phyloP scores from a whole-genome alignment of 2,329 filamentous ascomycete genomes.

The Venturia effusa region DNA sequence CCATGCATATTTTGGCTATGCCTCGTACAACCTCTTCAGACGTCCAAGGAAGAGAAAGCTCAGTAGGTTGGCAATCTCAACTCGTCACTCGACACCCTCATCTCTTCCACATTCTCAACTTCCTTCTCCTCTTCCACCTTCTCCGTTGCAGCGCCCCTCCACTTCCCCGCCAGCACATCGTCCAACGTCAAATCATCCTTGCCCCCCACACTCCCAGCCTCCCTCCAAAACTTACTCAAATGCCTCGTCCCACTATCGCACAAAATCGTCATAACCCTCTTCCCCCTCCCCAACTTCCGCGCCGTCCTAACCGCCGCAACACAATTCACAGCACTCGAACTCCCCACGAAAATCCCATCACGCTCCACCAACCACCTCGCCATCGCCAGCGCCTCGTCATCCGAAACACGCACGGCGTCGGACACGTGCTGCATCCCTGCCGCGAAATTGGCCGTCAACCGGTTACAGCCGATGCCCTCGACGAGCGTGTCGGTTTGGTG shows the following conservation, averaged over 20 bases:
- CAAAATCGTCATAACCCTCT: constrained; percentile 66
- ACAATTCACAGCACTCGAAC: constrained; percentile 94
- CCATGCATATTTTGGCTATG: not conserved
- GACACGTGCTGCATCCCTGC: constrained; percentile 76
- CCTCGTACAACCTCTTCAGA: not conserved
- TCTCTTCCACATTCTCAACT: not conserved
- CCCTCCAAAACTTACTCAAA: constrained; percentile 76
- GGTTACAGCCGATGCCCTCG: constrained; percentile 91
- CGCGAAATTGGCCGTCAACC: constrained; percentile 89
- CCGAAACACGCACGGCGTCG: constrained; percentile 79
- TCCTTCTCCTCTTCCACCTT: not conserved
- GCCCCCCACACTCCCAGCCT: constrained; percentile 53
- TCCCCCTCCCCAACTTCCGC: constrained; percentile 49
- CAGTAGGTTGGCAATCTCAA: not conserved
- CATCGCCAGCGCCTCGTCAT: constrained; percentile 84
- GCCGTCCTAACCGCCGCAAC: constrained; percentile 64
- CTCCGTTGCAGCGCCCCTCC: not conserved
- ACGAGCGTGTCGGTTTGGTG: constrained; percentile 93
- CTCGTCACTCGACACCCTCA: not conserved
- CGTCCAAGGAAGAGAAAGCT: not conserved
- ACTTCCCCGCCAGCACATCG: constrained; percentile 36
- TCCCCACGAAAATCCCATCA: constrained; percentile 89
- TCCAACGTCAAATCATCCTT: constrained; percentile 42
- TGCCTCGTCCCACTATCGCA: constrained; percentile 70
- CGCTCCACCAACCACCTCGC: constrained; percentile 93